These are phyloP conservation scores for Thermoascus crustaceus DNA, from an alignment of 2,329 filamentous ascomycete genomes.

Conservation along the genomic window DNA sequence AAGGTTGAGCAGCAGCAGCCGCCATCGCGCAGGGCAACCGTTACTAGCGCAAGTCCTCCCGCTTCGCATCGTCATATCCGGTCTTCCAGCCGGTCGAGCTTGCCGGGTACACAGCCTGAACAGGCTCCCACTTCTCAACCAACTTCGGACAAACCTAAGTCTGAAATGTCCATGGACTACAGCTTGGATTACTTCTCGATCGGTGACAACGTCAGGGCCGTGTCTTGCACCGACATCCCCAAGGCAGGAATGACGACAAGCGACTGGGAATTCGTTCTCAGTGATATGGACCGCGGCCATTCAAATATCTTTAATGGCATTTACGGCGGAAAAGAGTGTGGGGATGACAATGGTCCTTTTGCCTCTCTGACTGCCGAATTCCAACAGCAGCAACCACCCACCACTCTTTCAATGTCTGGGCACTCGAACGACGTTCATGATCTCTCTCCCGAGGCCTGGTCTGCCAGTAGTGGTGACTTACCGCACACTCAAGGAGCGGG, in stretches of 20 bases:
- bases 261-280: slow-evolving; percentile 77
- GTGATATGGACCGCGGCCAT: slow-evolving; percentile 68
- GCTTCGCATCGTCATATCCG: slow-evolving; percentile 19
- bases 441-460: slow-evolving; percentile 33
- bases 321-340: slow-evolving; percentile 37
- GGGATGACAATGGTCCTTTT: slow-evolving; percentile 27
- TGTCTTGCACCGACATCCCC: slow-evolving; percentile 39
- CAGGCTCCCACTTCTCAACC: slow-evolving; percentile 12
- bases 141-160: slow-evolving; percentile 5
- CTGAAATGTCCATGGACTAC: slow-evolving; percentile 8
- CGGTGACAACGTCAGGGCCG: slow-evolving; percentile 18
- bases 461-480: slow-evolving; percentile 32
- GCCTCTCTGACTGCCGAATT: slow-evolving; percentile 27
- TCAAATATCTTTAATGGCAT: slow-evolving; percentile 62
- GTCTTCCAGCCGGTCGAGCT: slow-evolving; percentile 23
- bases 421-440: slow-evolving; percentile 24
- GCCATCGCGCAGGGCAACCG: slow-evolving; percentile 23
- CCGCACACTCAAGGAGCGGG: slow-evolving; percentile 18
- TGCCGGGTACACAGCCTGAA: slow-evolving; percentile 17
- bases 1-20: slow-evolving; percentile 17
- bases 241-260: slow-evolving; percentile 47
- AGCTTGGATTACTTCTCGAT: slow-evolving; percentile 54
- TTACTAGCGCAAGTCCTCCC: slow-evolving; percentile 23
- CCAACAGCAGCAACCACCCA: slow-evolving; percentile 18
- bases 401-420: slow-evolving; percentile 11